phyloP scores from a whole-genome alignment of 129 eudicot genomes.

The Flaveria brownii region DNA sequence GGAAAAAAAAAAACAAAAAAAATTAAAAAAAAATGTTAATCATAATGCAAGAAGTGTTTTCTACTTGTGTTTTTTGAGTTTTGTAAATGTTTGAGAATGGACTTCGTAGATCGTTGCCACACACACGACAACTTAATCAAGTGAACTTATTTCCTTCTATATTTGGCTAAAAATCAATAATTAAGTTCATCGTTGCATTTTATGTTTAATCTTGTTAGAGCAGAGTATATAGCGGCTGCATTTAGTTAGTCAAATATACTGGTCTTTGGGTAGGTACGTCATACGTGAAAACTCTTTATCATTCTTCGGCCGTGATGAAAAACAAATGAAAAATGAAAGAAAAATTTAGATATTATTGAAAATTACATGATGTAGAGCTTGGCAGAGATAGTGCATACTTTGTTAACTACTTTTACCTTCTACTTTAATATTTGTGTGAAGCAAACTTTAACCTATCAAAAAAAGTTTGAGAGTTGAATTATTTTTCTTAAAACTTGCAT shows the following conservation, averaged over 20 bases:
- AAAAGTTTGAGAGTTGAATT: too few relatives aligned
- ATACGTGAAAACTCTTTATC: background rate
- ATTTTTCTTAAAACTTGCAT: too few relatives aligned
- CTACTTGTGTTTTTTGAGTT: background rate
- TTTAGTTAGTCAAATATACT: background rate
- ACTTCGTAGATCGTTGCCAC: background rate
- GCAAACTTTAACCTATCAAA: too few relatives aligned
- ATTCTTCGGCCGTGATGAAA: too few relatives aligned
- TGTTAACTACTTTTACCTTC: too few relatives aligned
- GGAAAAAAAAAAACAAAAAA: too few relatives aligned
- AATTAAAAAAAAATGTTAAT: too few relatives aligned
- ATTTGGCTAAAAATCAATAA: background rate
- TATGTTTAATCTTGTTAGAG: background rate
- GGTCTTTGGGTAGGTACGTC: background rate
- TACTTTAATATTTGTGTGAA: too few relatives aligned
- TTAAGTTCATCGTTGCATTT: background rate
- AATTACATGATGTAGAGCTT: too few relatives aligned
- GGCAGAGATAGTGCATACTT: too few relatives aligned
- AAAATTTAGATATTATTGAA: too few relatives aligned
- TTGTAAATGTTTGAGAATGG: background rate
- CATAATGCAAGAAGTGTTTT: too few relatives aligned
- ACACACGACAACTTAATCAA: background rate
- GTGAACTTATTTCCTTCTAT: background rate
- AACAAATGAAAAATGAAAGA: background rate
- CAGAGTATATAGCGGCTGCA: background rate